Evolutionary conservation across 352 stramenopile genomes (phyloP).

Genomic region (Pythium periplocum): DNA sequence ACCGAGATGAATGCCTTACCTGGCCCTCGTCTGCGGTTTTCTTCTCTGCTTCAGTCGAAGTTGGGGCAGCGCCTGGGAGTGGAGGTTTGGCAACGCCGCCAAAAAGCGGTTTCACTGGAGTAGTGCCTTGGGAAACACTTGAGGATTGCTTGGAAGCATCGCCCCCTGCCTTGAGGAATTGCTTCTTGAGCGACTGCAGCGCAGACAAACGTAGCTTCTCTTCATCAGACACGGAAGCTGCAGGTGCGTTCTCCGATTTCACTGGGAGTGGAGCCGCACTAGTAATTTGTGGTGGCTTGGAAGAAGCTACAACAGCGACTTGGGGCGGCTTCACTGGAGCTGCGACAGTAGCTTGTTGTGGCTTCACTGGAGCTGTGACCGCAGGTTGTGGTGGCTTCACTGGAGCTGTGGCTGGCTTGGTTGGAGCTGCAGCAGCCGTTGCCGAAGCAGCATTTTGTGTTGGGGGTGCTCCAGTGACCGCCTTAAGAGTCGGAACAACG

Average conservation of each 20-base stretch:
- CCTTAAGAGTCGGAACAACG: no score
- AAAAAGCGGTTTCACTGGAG: slow-evolving; percentile 3
- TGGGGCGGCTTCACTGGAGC: neutral
- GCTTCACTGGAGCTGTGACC: slow-evolving; percentile 2
- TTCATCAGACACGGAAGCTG: slow-evolving; percentile 29
- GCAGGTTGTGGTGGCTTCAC: slow-evolving; percentile 6
- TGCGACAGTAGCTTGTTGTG: neutral
- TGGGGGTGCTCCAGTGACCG: no score
- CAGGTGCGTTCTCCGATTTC: no score
- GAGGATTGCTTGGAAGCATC: neutral
- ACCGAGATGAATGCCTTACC: no score
- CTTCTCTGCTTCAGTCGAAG: slow-evolving; percentile 1
- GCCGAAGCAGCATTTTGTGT: no score
- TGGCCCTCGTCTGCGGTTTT: no score
- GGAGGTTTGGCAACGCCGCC: slow-evolving; percentile 8
- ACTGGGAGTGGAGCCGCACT: neutral
- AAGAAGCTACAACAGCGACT: neutral
- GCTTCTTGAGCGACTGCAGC: slow-evolving; percentile 67
- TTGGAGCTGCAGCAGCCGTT: no score
- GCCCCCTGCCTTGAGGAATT: slow-evolving; percentile 19
- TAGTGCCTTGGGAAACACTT: neutral
- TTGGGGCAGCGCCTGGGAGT: slow-evolving; percentile 1
- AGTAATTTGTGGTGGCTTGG: neutral
- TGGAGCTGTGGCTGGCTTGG: no score
- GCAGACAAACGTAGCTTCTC: slow-evolving; percentile 62